phyloP scores from a whole-genome alignment of 1,284 basidiomycete genomes.

The Ustilago trichophora region DNA sequence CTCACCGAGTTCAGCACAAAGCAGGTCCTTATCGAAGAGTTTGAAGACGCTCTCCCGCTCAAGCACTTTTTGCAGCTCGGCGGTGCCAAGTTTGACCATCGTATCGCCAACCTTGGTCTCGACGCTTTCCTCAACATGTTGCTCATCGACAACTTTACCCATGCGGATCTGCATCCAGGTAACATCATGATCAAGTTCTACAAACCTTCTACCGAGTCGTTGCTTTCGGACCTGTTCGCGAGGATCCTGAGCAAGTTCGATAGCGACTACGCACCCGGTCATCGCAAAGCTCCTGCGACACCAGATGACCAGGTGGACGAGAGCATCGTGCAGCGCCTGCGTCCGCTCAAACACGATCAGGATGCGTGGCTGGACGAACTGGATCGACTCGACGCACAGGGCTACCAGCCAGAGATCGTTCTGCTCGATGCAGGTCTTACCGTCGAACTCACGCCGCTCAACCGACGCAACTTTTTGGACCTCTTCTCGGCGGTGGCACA shows the following conservation, averaged over 20 bases:
- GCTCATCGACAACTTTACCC: slow-evolving; percentile 96
- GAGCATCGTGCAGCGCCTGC: slow-evolving; percentile 76
- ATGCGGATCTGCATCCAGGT: slow-evolving; percentile 84
- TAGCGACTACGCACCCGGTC: slow-evolving; percentile 57
- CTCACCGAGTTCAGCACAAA: slow-evolving; percentile 80
- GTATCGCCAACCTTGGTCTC: slow-evolving; percentile 89
- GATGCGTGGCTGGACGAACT: slow-evolving; percentile 79
- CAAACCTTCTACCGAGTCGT: slow-evolving; percentile 72
- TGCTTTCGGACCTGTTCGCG: slow-evolving; percentile 53
- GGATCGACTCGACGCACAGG: slow-evolving; percentile 73
- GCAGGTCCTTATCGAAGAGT: slow-evolving; percentile 90
- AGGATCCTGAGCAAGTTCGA: slow-evolving; percentile 62
- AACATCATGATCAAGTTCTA: slow-evolving; percentile 98
- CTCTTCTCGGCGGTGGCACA: slow-evolving; percentile 93
- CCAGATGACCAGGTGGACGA: slow-evolving; percentile 70
- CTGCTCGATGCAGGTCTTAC: slow-evolving; percentile 96
- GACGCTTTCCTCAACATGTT: slow-evolving; percentile 99
- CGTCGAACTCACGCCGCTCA: slow-evolving; percentile 81
- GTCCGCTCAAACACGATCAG: slow-evolving; percentile 71
- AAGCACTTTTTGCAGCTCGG: slow-evolving; percentile 88
- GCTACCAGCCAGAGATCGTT: slow-evolving; percentile 91
- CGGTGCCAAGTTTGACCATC: slow-evolving; percentile 82
- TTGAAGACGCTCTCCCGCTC: slow-evolving; percentile 88
- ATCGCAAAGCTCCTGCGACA: slow-evolving; percentile 65
- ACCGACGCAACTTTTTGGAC: slow-evolving; percentile 92